A percentile compares a stretch with the other conserved stretches of the same genome.
These are phyloP conservation scores for Wickerhamiella cacticola DNA, from an alignment of 805 yeast genomes.

Conservation along the genomic window DNA sequence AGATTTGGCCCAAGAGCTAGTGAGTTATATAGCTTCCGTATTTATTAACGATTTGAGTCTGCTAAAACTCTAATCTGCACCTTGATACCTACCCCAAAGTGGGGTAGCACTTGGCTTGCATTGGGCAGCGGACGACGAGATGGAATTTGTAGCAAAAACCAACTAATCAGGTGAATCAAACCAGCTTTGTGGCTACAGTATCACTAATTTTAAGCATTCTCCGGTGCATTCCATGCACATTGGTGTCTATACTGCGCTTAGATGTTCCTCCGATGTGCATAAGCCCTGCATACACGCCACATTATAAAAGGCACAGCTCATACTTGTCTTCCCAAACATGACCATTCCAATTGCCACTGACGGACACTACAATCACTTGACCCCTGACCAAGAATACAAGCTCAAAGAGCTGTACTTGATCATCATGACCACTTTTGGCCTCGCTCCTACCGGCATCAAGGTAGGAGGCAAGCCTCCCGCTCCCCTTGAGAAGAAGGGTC, in stretches of 20 bases:
- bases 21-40: not conserved
- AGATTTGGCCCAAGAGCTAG: not conserved
- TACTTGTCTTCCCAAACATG: not conserved
- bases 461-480: conserved; percentile 22
- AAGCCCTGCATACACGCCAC: not conserved
- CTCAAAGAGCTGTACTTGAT: conserved; percentile 33
- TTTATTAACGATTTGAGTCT: not conserved
- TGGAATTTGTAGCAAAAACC: too few relatives aligned
- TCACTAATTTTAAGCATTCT: not conserved
- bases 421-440: conserved; percentile 21
- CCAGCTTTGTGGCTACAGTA: not conserved
- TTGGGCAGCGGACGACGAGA: not conserved
- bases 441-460: conserved; percentile 23
- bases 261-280: conserved; percentile 7
- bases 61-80: not conserved
- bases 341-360: conserved; percentile 11
- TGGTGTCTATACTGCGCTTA: not conserved
- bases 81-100: not conserved
- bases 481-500: conserved; percentile 23
- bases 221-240: not conserved
- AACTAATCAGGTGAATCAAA: too few relatives aligned
- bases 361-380: conserved; percentile 31
- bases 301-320: conserved; percentile 2
- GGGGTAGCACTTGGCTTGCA: not conserved
- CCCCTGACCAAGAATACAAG: conserved; percentile 29